A percentile compares a stretch with the other conserved stretches of the same genome.
phyloP scores from a whole-genome alignment of 192 early-diverging fungal species.

The Coemansia sp. region DNA sequence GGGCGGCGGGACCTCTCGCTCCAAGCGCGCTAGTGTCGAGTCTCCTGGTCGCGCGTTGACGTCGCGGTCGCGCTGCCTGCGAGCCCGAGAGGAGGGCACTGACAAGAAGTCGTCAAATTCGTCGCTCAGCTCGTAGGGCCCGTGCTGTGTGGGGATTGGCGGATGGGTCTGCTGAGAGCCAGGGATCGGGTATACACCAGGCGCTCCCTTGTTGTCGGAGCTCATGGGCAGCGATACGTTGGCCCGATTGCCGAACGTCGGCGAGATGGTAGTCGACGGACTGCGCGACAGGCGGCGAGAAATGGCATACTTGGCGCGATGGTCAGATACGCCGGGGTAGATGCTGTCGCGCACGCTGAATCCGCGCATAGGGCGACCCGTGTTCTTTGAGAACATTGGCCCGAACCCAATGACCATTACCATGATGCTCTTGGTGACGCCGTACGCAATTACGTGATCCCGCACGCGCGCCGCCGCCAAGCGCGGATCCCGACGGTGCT shows the following conservation, averaged over 20 bases:
- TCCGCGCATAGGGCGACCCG: constrained; percentile 50
- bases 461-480: constrained; percentile 80
- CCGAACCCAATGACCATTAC: constrained; percentile 90
- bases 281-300: constrained; percentile 50
- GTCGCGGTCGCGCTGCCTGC: constrained; percentile 49
- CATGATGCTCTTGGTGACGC: constrained; percentile 75
- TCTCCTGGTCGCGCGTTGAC: constrained; percentile 52
- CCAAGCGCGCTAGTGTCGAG: constrained; percentile 64
- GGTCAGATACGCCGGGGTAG: constrained; percentile 48
- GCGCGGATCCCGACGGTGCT: constrained; percentile 74
- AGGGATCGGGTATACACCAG: constrained; percentile 21
- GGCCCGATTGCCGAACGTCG: constrained; percentile 29
- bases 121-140: constrained; percentile 42
- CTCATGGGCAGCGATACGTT: constrained; percentile 26
- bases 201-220: constrained; percentile 19
- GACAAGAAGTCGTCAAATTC: constrained; percentile 50
- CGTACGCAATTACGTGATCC: constrained; percentile 85
- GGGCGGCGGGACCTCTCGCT: constrained; percentile 83
- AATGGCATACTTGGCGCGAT: constrained; percentile 52
- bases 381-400: constrained; percentile 71
- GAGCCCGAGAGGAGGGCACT: constrained; percentile 34
- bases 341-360: constrained; percentile 58
- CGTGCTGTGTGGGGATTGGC: constrained; percentile 13
- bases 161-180: constrained; percentile 17
- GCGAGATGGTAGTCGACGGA: constrained; percentile 40